Base-by-base conservation (phyloP, 495 filamentous ascomycete genomes). In the Achaetomiella virescens region DNA sequence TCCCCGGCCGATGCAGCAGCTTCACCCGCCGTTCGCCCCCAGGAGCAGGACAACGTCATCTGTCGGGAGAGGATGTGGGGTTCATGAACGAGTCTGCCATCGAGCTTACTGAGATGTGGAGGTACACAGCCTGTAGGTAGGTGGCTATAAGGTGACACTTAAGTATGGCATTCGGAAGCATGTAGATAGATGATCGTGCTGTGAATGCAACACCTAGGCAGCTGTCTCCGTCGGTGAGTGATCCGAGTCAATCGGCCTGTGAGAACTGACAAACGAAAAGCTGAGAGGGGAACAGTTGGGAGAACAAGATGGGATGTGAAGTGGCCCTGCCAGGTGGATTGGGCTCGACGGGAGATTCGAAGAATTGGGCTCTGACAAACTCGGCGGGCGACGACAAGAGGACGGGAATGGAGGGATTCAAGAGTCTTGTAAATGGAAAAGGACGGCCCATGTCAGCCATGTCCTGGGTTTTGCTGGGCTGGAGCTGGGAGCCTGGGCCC, bases 401-500 rank as follows among this genome's bases (percentile, higher is more conserved):
- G 31, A n/a, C 9, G 17, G 8, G 17, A 37, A 31, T 31, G 27
- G 9, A 31, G 27, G 31, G 6, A 11, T 33, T 33, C 6, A 33
- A 11, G 11, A 18, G n/a, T 42, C 38, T 42, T 42, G 38, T 42
- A 42, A 20, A 14, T 44, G 18, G 21, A 20, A 31, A 9, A 5
- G 27, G 27, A 31, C 5, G 27, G 27, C 9, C 27, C 27, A 31
- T 9, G 27, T 31, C 27, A 31, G 27, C 9, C 27, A 31, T n/a
- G 14, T 20, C 41, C 22, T 24, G 40, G 15, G 14, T 38, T 4
- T n/a, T n/a, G n/a, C 6, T 38, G 10, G 3, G 15, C 11, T 38
- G 36, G 11, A 38, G 36, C 14, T 38, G 36, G 10, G 42, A 21
- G 48, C 52, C 38, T 37, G 47, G 49, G 55, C 59, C 55, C 61